Evolutionary conservation across 345 rosid genomes (phyloP), one percentile per base, ranked within the genome.

Genomic region (Eucalyptus marginata): DNA sequence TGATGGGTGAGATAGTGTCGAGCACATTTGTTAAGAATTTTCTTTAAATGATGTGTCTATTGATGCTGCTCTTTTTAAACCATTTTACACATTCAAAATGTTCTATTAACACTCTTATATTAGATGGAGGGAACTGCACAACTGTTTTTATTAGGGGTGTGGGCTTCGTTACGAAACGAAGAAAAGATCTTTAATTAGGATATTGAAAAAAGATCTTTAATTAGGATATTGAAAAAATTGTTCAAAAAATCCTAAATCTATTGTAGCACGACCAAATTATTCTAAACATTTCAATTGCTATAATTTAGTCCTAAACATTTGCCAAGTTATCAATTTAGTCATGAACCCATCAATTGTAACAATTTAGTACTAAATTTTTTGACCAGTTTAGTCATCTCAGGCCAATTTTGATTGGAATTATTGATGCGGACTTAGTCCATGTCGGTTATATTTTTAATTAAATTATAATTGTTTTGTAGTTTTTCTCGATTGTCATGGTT

Each of bases 271-370:
- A 0, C 11, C 68, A 59, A 11, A 11, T 27, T 14, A 59, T 1
- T 5, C 7, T 64, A 64, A n/a, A 64, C 4, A 8, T 13, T 7
- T 2, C 8, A 64, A 64, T 64, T 29, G 5, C 10, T 14, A 11
- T 14, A 13, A 64, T 64, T 29, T n/a, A n/a, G 3, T 64, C 3
- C 8, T 64, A 64, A 64, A 64, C 5, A 6, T 64, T 62, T 59
- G n/a, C 2, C n/a, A 15, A 66, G 8, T 66, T 31, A 31, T 0
- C 4, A 8, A n/a, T 31, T n/a, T 31, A 66, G 3, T 66, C 5
- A 0, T 16, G 17, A 66, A 66, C 2, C 1, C 10, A 16, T 68
- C 7, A 8, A 33, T 17, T 17, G 3, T 17, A 1, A 4, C 24
- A 33, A 8, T 68, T 31, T 9, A 33, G 4, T 22, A 4, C 6